Evolutionary conservation across 208 protist species (phyloP), one percentile per base, ranked within the genome.

Genomic region (Angomonas desouzai): DNA sequence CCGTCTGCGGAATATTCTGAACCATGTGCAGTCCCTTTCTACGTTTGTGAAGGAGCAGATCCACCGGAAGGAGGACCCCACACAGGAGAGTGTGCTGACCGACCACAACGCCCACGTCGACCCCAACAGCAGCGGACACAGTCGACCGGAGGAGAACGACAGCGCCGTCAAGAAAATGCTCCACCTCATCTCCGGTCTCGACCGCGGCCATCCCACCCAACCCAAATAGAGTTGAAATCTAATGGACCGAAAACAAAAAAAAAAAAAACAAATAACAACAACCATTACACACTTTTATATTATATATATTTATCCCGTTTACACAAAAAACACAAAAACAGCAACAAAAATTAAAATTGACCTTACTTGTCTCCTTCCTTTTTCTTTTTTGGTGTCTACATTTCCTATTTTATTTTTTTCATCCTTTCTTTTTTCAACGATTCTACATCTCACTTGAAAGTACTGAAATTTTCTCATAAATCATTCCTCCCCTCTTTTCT

Each of bases 341-440:
- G 49, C 11, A 55, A 20, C 38, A 48, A 64, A 29, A 25, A 51
- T 38, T 58, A 32, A 25, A 34, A 45, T 45, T 27, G 30, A 18
- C 1, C 25, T 49, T 43, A 49, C 32, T 29, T 27, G 25, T 57
- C 1, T 45, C n/a, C 38, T 48, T 48, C 6, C 28, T 55, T 0
- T 55, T 18, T 40, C 45, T 55, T 18, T 55, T 48, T 55, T 40
- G 27, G 6, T 56, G 3, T 56, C 23, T 56, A 30, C 13, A 29
- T 60, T 57, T 51, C 47, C 43, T 30, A 36, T 55, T 62, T 2
- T 47, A 38, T 61, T n/a, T n/a, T n/a, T n/a, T n/a, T n/a, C n/a
- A n/a, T n/a, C n/a, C n/a, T n/a, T n/a, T n/a, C n/a, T n/a, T n/a
- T n/a, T n/a, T n/a, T n/a, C n/a, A n/a, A n/a, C n/a, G n/a, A n/a